phyloP scores from a whole-genome alignment of 1,284 basidiomycete genomes.

The Ceratobasidium sp. region DNA sequence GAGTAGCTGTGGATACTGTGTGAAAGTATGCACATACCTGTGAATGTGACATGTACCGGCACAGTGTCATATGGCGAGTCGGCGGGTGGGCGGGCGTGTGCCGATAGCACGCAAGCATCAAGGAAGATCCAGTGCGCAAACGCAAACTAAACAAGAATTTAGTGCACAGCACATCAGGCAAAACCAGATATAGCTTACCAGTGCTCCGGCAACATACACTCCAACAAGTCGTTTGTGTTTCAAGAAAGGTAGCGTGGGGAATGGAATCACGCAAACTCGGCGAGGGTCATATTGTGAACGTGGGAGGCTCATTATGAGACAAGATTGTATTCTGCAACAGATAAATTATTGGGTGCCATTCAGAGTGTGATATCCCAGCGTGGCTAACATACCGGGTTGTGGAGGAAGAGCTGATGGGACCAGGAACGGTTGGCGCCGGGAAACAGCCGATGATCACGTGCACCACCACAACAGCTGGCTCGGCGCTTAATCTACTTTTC shows the following conservation, averaged over 20 bases:
- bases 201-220: constrained; percentile 89
- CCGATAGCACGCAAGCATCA: constrained; percentile 90
- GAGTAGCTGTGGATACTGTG: background rate
- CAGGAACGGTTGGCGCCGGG: constrained; percentile 22
- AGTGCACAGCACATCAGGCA: background rate
- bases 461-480: constrained; percentile 4
- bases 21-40: constrained; percentile 44
- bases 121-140: constrained; percentile 96
- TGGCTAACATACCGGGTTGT: background rate
- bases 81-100: constrained; percentile 77
- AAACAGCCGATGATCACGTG: constrained; percentile 2
- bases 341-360: background rate
- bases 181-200: constrained; percentile 66
- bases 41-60: constrained; percentile 81
- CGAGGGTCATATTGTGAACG: constrained; percentile 87
- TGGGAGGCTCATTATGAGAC: constrained; percentile 68
- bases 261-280: constrained; percentile 71
- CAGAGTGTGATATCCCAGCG: background rate
- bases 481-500: constrained; percentile 4
- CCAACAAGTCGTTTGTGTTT: constrained; percentile 80
- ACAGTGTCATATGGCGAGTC: constrained; percentile 74
- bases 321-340: constrained; percentile 38
- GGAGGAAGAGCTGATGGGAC: constrained; percentile 25
- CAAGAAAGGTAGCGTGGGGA: constrained; percentile 55
- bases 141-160: constrained; percentile 71